Percentiles rank a stretch among this genome's conserved stretches.
These are phyloP conservation scores for Agastache rugosa DNA, from an alignment of 257 asterid genomes.

Conservation along the genomic window DNA sequence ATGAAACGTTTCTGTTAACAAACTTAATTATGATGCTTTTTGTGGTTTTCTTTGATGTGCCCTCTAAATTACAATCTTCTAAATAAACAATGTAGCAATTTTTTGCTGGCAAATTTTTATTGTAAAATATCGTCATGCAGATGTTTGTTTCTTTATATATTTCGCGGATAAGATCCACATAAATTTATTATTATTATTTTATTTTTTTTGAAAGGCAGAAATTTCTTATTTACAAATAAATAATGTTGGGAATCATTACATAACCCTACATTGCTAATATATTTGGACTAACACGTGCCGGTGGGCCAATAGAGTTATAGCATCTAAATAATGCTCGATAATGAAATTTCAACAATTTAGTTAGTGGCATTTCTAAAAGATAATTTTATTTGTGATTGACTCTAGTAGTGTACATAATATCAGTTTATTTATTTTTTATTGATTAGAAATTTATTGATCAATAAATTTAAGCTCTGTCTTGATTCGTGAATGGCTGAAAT, in stretches of 20 bases:
- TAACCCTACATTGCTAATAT: conserved; percentile 19
- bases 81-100: not conserved
- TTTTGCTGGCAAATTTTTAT: not conserved
- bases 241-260: conserved; percentile 13
- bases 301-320: conserved; percentile 14
- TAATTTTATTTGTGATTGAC: not conserved
- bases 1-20: too few species aligned
- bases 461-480: not conserved
- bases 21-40: too few species aligned
- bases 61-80: too few species aligned
- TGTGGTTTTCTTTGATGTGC: too few species aligned
- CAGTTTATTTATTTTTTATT: not conserved
- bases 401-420: not conserved
- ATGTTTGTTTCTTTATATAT: not conserved
- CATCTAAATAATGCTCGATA: conserved; percentile 14
- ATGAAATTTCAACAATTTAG: conserved; percentile 25
- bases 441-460: not conserved
- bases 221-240: not conserved
- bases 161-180: conserved; percentile 9
- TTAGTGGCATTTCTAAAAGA: not conserved
- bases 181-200: not conserved
- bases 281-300: conserved; percentile 31
- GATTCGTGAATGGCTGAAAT: not conserved
- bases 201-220: too few species aligned
- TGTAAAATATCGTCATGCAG: not conserved